Evolutionary conservation across 2,329 filamentous ascomycete species (phyloP), one percentile per base, ranked within the genome.

Genomic region (Lanzia echinophila): DNA sequence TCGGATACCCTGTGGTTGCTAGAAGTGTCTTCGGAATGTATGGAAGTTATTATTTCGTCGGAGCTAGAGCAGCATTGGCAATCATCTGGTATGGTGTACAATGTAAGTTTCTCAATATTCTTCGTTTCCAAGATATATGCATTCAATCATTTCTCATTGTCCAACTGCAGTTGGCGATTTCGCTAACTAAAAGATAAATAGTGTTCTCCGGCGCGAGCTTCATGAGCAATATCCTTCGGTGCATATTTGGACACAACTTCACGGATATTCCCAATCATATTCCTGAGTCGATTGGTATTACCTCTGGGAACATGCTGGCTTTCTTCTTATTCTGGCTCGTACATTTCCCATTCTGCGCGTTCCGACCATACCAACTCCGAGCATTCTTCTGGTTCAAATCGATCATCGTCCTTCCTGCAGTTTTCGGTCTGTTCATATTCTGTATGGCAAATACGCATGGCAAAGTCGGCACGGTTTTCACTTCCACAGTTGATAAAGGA

Each of bases 21-120:
- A 49, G 62, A 34, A 62, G 59, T 45, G 70, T 73, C 34, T 77
- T 76, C 55, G 74, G 73, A 1, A 76, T 73, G 60, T 74, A 72
- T 53, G 66, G 74, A 38, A 70, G 70, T 67, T 69, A 68, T 46
- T 67, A 69, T 54, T 63, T 65, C 20, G 63, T 77, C 34, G 66
- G 74, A 6, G 69, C 72, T 20, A 68, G 74, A 45, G 68, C 70
- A 4, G 67, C 74, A 32, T 64, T 77, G 24, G 73, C 73, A 22
- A 70, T 76, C 58, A 75, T 77, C 61, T 78, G 75, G 84, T 83
- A 86, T 57, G 80, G 82, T 0, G 83, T 87, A 39, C 81, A 86
- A 59, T 79, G 79, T 55, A 79, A 79, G 63, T 83, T 82, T 57
- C 7, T 64, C n/a, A n/a, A 15, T 8, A 19, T 11, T 41, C 17